Base-by-base conservation (phyloP, 345 rosid genomes). In the Sisymbrium altissimum region DNA sequence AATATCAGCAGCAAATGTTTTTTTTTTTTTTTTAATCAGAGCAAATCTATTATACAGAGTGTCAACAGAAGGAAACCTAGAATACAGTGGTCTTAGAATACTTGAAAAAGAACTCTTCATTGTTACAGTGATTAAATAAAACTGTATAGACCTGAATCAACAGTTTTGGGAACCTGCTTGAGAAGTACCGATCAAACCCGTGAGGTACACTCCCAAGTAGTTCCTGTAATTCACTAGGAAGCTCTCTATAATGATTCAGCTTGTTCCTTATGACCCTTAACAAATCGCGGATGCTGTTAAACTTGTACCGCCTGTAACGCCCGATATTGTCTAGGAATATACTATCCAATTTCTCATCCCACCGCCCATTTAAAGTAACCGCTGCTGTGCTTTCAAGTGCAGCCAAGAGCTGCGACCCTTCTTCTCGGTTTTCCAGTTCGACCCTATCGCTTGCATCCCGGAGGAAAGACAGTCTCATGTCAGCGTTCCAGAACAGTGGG, bases 111-210 rank as follows among this genome's bases (percentile, higher is more conserved):
- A 83, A 80, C 77, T 81, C 87, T 67, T 90, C 96, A 61, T 80
- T 84, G 48, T 66, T 45, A 67, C 93, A 86, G 74, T 70, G 75
- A 13, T 41, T 68, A 55, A 4, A 59, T 40, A 86, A 54, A 69
- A 88, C 93, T 41, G 86, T 85, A 76, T 88, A 88, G 15, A 90
- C 88, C 81, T 88, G 88, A 63, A 88, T 88, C 79, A 90, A 80
- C 53, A 88, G 87, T 72, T 81, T 86, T 0, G 96, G 96, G 44
- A 90, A 90, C 64, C 93, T 80, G 66, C 80, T 79, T 1, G 83
- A 70, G 71, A 86, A 90, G 68, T 90, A 88, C 23, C 68, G 52
- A 43, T 88, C 90, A 66, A 84, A 90, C 27, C 93, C 96, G 70
- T 85, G 87, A 2, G 96, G 93, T 69, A 86, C 76, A 44, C 85